Conservation (phyloP, 2,329 filamentous ascomycete species). For the Myriosclerotinia curreyana region DNA sequence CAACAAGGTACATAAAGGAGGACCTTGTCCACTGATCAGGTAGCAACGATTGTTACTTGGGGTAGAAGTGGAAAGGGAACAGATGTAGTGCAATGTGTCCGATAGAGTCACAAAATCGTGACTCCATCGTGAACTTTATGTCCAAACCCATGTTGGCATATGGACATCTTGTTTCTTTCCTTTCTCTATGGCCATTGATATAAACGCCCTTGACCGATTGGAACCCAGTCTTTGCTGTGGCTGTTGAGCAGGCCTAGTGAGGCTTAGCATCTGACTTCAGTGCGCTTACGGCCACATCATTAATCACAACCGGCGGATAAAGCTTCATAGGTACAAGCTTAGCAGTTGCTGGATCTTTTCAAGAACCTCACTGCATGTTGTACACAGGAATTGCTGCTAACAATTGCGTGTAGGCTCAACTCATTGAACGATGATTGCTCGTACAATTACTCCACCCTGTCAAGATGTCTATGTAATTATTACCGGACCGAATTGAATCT, state of each 20-base stretch:
- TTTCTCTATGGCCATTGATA: background rate
- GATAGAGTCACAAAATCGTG: constrained; percentile 12
- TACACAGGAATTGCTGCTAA: background rate
- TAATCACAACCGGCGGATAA: no score
- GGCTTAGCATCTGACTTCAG: constrained; percentile 17
- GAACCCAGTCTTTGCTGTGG: background rate
- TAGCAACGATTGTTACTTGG: background rate
- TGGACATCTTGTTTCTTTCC: no score
- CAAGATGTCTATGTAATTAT: background rate
- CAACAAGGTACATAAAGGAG: background rate
- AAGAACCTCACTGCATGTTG: background rate
- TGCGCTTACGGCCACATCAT: constrained; percentile 15
- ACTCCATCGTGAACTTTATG: constrained; percentile 6
- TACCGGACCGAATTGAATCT: background rate
- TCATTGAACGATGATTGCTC: background rate
- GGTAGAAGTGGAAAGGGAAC: background rate
- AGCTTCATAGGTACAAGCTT: no score
- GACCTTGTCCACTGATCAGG: background rate
- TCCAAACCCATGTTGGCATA: background rate
- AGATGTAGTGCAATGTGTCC: background rate
- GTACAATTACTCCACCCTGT: background rate
- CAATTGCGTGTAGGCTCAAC: background rate
- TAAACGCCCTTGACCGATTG: background rate
- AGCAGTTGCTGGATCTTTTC: no score
- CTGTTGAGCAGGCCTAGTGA: constrained; percentile 10